Evolutionary conservation across 23 red algal genomes (phyloP), one percentile per base, ranked within the genome.

Genomic region (Rhodosorus marinus): DNA sequence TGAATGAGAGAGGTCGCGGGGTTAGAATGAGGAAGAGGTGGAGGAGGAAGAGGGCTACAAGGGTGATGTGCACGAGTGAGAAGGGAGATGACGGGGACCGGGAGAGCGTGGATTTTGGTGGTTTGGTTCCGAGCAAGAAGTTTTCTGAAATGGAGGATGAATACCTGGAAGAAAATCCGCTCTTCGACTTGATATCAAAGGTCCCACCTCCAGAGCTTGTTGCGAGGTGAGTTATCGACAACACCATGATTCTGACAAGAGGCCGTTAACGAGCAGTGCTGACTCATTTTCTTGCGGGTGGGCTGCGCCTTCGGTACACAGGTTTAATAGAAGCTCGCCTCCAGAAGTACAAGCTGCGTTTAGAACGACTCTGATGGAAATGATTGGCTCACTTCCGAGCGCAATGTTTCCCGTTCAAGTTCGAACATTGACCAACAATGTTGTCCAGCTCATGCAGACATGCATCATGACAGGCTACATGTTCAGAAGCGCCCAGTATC

Each of bases 391-490:
- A 73, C 63, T 95, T 29, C 77, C 88, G 20, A 50, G 72, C 14
- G 31, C 64, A 6, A 53, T 64, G 26, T 95, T 79, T 32, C 52
- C 52, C 14, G 64, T 72, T 17, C 35, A 42, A 20, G 53, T 95
- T 34, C 56, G 67, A 0, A 84, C 88, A 1, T 57, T 84, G 64
- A 74, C 75, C 3, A 55, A 69, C 9, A 80, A 82, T 5, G 66
- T 95, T 31, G 80, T 82, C 8, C 76, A 95, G 29, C 41, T 95
- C 17, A 75, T 95, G 52, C 64, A 84, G 30, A 84, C 76, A 42
- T 61, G 56, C 36, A 35, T 82, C 3, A 59, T 95, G 54, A 95
- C 59, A 11, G 88, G 88, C 4, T 95, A 95, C 36, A 76, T 95
- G 71, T 57, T 95, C 24, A 54, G 88, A 22, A 95, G 85, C 56